Evolutionary conservation across 129 eudicot genomes (phyloP).

Genomic region (Centrapalus pauciflorus): DNA sequence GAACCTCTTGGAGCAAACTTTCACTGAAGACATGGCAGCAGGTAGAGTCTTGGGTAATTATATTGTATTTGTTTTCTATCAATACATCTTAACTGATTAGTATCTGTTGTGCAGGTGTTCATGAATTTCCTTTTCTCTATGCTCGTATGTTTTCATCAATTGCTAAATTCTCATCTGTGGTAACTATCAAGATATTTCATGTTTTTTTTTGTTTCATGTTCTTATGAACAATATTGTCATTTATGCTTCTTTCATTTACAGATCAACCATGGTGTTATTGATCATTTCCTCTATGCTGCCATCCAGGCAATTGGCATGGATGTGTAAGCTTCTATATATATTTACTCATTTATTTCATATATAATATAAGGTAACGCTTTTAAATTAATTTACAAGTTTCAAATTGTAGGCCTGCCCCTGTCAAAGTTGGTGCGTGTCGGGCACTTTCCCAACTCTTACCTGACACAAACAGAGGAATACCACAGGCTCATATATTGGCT

Average conservation of each 20-base stretch:
- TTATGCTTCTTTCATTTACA: constrained; percentile 24
- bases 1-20: constrained; percentile 59
- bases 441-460: constrained; percentile 83
- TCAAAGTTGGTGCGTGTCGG: constrained; percentile 95
- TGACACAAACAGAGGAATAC: constrained; percentile 54
- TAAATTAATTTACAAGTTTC: not conserved
- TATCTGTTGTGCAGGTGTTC: constrained; percentile 51
- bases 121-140: constrained; percentile 83
- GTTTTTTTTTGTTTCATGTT: not conserved
- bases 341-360: not conserved
- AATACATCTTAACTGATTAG: constrained; percentile 5
- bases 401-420: constrained; percentile 68
- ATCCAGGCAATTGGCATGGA: constrained; percentile 83
- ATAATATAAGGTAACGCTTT: too few species aligned
- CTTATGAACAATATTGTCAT: constrained; percentile 12
- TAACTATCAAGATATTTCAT: constrained; percentile 27
- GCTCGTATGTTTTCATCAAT: constrained; percentile 88
- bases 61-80: not conserved
- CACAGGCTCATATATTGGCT: constrained; percentile 61
- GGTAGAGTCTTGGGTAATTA: constrained; percentile 35
- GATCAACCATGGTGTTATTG: constrained; percentile 60
- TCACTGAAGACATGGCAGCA: constrained; percentile 74
- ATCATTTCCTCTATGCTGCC: constrained; percentile 75
- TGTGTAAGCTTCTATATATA: constrained; percentile 46
- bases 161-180: constrained; percentile 84